phyloP scores from a whole-genome alignment of 163 green algal genomes.

The Scenedesmus sp. region DNA sequence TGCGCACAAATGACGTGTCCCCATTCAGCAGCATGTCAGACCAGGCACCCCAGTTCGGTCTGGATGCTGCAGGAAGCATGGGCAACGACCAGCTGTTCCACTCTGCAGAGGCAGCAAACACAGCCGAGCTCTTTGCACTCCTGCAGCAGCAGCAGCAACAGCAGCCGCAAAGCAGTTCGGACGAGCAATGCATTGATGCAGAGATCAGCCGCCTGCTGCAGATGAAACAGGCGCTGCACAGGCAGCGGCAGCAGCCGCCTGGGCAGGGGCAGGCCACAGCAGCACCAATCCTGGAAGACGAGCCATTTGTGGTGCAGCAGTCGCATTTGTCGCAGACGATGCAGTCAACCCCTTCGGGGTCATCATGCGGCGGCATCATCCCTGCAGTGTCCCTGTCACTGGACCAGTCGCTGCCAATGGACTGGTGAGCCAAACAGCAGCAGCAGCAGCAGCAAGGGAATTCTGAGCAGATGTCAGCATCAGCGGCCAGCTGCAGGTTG shows the following conservation, averaged over 20 bases:
- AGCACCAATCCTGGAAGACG: constrained; percentile 8
- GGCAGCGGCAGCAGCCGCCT: constrained; percentile 1
- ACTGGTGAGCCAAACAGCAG: not conserved
- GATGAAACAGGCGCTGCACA: constrained; percentile 25
- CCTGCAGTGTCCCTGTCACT: not conserved
- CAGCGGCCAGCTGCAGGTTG: not conserved
- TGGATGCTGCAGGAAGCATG: not conserved
- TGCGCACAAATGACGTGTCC: not conserved
- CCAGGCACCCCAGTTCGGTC: not conserved
- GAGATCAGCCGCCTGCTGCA: constrained; percentile 39
- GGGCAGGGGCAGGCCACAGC: not conserved
- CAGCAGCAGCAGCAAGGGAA: not conserved
- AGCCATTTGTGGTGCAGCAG: not conserved
- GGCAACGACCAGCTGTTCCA: constrained; percentile 10
- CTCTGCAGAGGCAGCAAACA: not conserved
- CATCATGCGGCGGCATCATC: not conserved
- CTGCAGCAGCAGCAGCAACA: constrained; percentile 26
- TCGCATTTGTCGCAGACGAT: not conserved
- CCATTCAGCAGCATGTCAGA: not conserved
- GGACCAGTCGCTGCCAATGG: not conserved
- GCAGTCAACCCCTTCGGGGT: not conserved
- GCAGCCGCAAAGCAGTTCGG: not conserved
- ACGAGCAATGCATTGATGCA: constrained; percentile 38
- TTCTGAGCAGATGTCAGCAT: too few relatives aligned
- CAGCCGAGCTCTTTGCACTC: constrained; percentile 15